Base-by-base conservation (phyloP, 108 stramenopile genomes). In the Fragilariopsis cylindrus region DNA sequence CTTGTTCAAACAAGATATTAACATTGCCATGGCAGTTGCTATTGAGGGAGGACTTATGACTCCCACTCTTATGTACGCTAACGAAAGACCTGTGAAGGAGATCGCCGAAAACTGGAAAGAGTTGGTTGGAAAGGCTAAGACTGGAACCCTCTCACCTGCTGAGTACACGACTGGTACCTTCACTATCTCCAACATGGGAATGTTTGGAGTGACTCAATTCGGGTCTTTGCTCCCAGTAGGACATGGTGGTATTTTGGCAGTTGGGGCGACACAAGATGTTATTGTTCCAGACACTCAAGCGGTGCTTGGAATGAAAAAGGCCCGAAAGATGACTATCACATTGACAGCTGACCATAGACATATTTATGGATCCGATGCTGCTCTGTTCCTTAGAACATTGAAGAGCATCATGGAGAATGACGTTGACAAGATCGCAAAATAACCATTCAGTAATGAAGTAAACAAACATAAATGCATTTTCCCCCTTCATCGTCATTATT, bases 31-130 rank as follows among this genome's bases (percentile, higher is more conserved):
- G 96, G 98, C 98, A 41, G 98, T 99, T 15, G 95, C 98, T 19
- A 95, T 99, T 70, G 97, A 98, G 19, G 98, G 98, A n/a, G 98
- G 98, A 3, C 89, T 99, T 48, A 99, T 99, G 67, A 99, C 98
- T 7, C 98, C 98, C 7, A 92, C 90, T 42, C 85, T 99, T 50
- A 90, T 81, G 74, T 93, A 97, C 63, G 96, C 96, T 19, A 96
- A 99, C 82, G 88, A 95, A 71, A 83, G 96, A 76, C 87, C 86
- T 75, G 84, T 97, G 54, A 70, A 91, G 58, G 96, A 96, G 19
- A 81, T 99, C 48, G 95, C 90, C 4, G 90, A 85, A 74, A 90
- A 93, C 85, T 99, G 98, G 98, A 97, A 90, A 82, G 94, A 92
- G 80, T 85, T 95, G 72, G 94, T 95, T 21, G 88, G 73, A 41